These are phyloP conservation scores for Backusella australiensis DNA, from an alignment of 192 early-diverging fungal species.

Conservation along the genomic window DNA sequence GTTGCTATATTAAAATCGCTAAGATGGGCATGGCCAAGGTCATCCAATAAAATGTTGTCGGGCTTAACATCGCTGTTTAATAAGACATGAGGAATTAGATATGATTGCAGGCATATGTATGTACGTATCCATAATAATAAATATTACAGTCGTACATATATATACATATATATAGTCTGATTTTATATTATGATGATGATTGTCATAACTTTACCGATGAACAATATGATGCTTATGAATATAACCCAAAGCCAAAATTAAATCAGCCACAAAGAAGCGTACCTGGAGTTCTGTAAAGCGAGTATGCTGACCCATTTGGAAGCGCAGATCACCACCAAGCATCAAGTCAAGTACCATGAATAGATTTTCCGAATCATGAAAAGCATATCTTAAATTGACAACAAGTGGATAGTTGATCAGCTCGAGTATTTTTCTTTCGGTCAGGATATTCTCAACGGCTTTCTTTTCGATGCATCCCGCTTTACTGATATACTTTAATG, in stretches of 20 bases:
- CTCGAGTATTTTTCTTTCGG: slow-evolving; percentile 86
- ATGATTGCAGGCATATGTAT: not conserved
- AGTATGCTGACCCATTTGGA: slow-evolving; percentile 74
- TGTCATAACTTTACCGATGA: slow-evolving; percentile 47
- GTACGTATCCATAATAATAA: not conserved
- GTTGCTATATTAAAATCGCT: slow-evolving; percentile 90
- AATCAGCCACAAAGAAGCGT: slow-evolving; percentile 71
- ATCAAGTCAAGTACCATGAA: slow-evolving; percentile 95
- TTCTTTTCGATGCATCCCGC: slow-evolving; percentile 84
- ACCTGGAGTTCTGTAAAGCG: slow-evolving; percentile 66
- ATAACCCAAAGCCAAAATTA: slow-evolving; percentile 62
- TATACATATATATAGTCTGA: not conserved
- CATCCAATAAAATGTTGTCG: slow-evolving; percentile 80
- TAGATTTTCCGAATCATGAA: slow-evolving; percentile 92
- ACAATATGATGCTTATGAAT: slow-evolving; percentile 70
- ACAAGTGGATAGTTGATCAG: slow-evolving; percentile 82
- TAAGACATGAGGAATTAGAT: not conserved
- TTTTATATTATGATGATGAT: not conserved
- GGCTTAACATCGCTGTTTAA: slow-evolving; percentile 75
- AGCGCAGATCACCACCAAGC: slow-evolving; percentile 93
- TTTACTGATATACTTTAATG: slow-evolving; percentile 99
- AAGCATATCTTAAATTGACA: slow-evolving; percentile 91
- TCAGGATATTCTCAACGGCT: slow-evolving; percentile 87
- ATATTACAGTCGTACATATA: not conserved
- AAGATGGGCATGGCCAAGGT: slow-evolving; percentile 75